Evolutionary conservation across 1,284 basidiomycete genomes (phyloP).

Genomic region (Ganoderma multipileum): DNA sequence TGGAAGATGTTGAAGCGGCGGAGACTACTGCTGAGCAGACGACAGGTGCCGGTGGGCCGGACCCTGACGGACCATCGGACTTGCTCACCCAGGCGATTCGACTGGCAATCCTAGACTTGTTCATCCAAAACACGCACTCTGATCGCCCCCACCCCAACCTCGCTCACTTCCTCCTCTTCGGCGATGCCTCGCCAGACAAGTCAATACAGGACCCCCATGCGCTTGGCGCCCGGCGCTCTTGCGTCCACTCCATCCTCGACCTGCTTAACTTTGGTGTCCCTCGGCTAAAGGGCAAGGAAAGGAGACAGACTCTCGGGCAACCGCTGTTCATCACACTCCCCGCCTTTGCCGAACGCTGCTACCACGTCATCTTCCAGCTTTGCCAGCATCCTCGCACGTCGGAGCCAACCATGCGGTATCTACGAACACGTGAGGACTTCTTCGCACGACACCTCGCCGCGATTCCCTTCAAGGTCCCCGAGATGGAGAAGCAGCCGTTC

Average conservation of each 20-base stretch:
- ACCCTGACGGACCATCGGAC: slow-evolving; percentile 52
- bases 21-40: slow-evolving; percentile 64
- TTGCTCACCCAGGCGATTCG: slow-evolving; percentile 75
- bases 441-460: slow-evolving; percentile 84
- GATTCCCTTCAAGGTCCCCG: slow-evolving; percentile 69
- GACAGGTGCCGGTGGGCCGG: slow-evolving; percentile 77
- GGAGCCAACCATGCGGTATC: slow-evolving; percentile 84
- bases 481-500: slow-evolving; percentile 53
- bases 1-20: slow-evolving; percentile 63
- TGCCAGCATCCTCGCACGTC: slow-evolving; percentile 89
- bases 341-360: slow-evolving; percentile 86
- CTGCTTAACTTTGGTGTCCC: slow-evolving; percentile 78
- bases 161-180: slow-evolving; percentile 90
- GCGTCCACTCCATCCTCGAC: slow-evolving; percentile 84
- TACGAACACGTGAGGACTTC: slow-evolving; percentile 90
- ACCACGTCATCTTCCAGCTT: slow-evolving; percentile 85
- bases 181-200: slow-evolving; percentile 56
- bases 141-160: slow-evolving; percentile 81
- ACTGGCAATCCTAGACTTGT: slow-evolving; percentile 84
- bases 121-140: slow-evolving; percentile 81
- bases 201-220: slow-evolving; percentile 81
- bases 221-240: slow-evolving; percentile 72
- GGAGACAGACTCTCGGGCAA: slow-evolving; percentile 42
- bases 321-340: slow-evolving; percentile 78
- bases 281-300: slow-evolving; percentile 55